Evolutionary conservation across 2,329 filamentous ascomycete genomes (phyloP).

Genomic region (Aspergillus quadricinctus): DNA sequence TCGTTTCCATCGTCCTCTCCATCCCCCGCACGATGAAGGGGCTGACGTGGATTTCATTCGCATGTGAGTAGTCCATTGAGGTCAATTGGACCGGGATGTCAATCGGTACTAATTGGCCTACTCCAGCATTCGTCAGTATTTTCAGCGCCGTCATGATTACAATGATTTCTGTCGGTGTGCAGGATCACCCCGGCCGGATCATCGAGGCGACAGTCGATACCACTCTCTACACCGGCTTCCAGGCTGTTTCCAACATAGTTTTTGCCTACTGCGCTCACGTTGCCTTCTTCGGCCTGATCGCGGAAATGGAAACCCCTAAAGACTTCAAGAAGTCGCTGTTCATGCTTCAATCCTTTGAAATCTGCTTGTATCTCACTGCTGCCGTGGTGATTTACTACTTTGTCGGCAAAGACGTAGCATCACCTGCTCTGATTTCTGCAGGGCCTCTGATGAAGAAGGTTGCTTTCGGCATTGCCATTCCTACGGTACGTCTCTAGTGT

Average conservation of each 20-base stretch:
- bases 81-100: neutral
- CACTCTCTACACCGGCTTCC: conserved; percentile 52
- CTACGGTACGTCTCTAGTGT: conserved; percentile 43
- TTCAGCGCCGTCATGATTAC: conserved; percentile 60
- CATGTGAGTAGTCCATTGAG: conserved; percentile 38
- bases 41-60: conserved; percentile 57
- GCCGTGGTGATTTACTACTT: conserved; percentile 67
- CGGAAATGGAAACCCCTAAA: conserved; percentile 58
- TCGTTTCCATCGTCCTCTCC: conserved; percentile 56
- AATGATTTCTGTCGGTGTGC: conserved; percentile 61
- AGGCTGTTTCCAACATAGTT: conserved; percentile 62
- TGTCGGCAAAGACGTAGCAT: conserved; percentile 57
- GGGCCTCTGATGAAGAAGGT: conserved; percentile 54
- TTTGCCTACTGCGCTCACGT: conserved; percentile 67
- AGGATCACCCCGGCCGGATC: conserved; percentile 35
- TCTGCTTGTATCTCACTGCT: conserved; percentile 59
- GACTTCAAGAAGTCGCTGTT: conserved; percentile 61
- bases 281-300: conserved; percentile 64
- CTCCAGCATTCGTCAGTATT: conserved; percentile 58
- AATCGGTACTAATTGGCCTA: neutral
- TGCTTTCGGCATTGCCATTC: conserved; percentile 64
- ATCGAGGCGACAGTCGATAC: conserved; percentile 38
- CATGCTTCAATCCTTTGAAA: conserved; percentile 56
- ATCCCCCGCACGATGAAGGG: conserved; percentile 60
- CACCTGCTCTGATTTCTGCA: conserved; percentile 63